Evolutionary conservation across 495 filamentous ascomycete species (phyloP), one percentile per base, ranked within the genome.

Genomic region (Podospora anserina): DNA sequence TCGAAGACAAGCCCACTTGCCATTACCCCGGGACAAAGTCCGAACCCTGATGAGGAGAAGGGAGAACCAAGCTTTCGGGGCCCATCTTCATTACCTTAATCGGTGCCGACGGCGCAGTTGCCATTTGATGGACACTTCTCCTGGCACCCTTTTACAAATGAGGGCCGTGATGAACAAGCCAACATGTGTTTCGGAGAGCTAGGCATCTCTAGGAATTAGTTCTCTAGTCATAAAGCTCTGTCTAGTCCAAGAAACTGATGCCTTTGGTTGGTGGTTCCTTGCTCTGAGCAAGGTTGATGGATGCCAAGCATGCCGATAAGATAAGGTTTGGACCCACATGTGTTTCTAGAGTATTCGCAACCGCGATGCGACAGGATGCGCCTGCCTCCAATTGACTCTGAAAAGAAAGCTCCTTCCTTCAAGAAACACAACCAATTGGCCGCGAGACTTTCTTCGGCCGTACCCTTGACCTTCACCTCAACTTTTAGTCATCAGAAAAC

Each of bases 71-170:
- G 55, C 55, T 58, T 58, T 58, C n/a, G 3, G 13, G 55, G 55
- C 54, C 57, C 55, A 67, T 58, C 7, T 20, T 19, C 55, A 11
- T 58, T 6, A 32, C 4, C 30, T 32, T 32, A 32, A 32, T 32
- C 30, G 30, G 30, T 32, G 30, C 30, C 30, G 64, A 67, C 32
- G 68, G 65, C 18, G 19, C 54, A 56, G 54, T 56, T 56, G 11
- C 16, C 11, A 9, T 56, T 32, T 0, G 30, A 32, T 32, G 30
- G 30, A 32, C 30, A 32, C 7, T 7, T 32, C 30, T 32, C 30
- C 7, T 32, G 30, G 30, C 30, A 32, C 30, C 4, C 30, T 7
- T 32, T 32, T 7, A 32, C 30, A 32, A 7, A 32, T 32, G 30
- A 32, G 7, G 7, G 30, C 30, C 30, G 7, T 32, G 4, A 32